Base-by-base conservation (phyloP, 2,329 filamentous ascomycete genomes). In the Cyclaneusma minus region DNA sequence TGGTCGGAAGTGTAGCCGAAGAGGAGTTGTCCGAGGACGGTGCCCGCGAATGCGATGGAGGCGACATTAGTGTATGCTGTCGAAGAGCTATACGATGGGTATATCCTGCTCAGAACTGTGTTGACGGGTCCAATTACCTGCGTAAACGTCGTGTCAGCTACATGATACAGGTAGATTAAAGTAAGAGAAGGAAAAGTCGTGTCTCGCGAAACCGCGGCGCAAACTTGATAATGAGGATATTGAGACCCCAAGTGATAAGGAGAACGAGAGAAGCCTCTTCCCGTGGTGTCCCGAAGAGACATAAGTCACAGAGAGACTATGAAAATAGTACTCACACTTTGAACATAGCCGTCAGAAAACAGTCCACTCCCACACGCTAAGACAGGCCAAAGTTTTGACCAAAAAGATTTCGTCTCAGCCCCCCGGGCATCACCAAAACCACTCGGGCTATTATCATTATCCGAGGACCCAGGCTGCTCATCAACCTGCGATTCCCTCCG, bases 341-440 rank as follows among this genome's bases (percentile, higher is more conserved):
- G 91, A 46, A 93, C 68, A 50, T 93, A 93, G 10, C 85, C 85
- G 50, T 93, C 85, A 13, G 77, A 84, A 52, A 93, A 93, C 2
- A 93, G 62, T 42, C 85, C 85, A 27, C 84, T 80, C 36, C 85
- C 85, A 44, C 83, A 92, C 22, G 84, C 84, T 39, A 93, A 75
- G 1, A 83, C 78, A 9, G 84, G 82, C 63, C 40, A 47, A 5
- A 48, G 19, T 16, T 11, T 8, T 11, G 18, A 20, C 18, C 18
- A 20, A 11, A 20, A 20, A 8, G 18, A 20, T 11, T 20, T 20
- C 18, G n/a, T n/a, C n/a, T n/a, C n/a, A n/a, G n/a, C n/a, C n/a
- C n/a, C n/a, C n/a, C n/a, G n/a, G n/a, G n/a, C n/a, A n/a, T n/a
- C n/a, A n/a, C n/a, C n/a, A n/a, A n/a, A n/a, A n/a, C n/a, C n/a